Conservation (phyloP, 1,284 basidiomycete genomes). For the Moesziomyces aphidis region DNA sequence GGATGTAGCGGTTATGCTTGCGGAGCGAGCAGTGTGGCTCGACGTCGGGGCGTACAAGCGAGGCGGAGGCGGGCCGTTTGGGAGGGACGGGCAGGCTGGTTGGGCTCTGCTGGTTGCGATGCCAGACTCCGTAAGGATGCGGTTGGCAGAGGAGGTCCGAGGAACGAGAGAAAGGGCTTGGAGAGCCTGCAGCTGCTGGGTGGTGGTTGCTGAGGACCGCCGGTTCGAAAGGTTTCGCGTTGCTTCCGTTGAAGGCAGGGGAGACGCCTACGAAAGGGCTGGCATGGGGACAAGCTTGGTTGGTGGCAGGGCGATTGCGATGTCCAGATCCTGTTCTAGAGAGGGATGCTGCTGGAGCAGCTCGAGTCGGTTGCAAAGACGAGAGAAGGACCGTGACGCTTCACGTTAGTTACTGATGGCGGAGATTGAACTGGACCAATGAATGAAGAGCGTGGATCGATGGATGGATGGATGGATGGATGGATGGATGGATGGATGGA, state of each 20-base stretch:
- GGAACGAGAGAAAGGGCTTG: neutral
- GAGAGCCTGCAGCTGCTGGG: neutral
- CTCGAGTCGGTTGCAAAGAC: neutral
- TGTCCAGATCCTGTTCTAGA: neutral
- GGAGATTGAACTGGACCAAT: neutral
- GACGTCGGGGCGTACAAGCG: constrained; percentile 16
- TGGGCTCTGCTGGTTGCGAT: constrained; percentile 23
- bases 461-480: no score
- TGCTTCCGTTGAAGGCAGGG: neutral
- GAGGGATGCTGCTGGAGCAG: neutral
- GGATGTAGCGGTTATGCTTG: constrained; percentile 27
- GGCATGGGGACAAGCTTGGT: neutral
- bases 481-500: neutral
- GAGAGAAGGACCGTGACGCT: neutral
- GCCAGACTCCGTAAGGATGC: constrained; percentile 44
- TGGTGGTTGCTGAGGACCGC: neutral
- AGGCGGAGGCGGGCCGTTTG: constrained; percentile 23
- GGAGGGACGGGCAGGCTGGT: constrained; percentile 40
- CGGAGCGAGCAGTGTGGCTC: neutral
- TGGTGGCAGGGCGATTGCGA: neutral
- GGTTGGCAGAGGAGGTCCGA: constrained; percentile 19
- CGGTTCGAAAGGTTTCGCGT: neutral
- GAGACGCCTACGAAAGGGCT: neutral
- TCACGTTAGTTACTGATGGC: neutral
- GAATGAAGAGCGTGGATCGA: neutral